These are phyloP conservation scores for Helminthosporium solani DNA, from an alignment of 2,329 filamentous ascomycete species.

Conservation along the genomic window DNA sequence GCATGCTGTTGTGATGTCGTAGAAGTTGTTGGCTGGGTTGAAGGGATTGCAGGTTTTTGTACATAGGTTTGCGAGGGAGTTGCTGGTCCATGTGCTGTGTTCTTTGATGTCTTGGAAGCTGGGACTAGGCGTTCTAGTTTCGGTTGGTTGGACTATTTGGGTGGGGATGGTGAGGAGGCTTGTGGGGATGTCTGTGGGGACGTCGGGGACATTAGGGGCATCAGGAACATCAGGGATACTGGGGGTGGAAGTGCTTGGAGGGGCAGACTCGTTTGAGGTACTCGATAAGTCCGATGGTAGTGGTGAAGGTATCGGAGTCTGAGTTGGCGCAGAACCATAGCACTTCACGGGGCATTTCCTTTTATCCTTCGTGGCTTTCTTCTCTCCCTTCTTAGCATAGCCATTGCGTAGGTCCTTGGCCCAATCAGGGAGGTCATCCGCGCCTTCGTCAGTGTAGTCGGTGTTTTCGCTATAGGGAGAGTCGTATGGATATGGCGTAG, in stretches of 20 bases:
- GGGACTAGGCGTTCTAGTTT: background rate
- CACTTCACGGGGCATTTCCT: constrained; percentile 11
- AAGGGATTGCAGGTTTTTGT: constrained; percentile 27
- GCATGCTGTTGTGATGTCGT: constrained; percentile 27
- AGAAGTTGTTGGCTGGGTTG: constrained; percentile 25
- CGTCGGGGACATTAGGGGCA: background rate
- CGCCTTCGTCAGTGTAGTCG: constrained; percentile 2
- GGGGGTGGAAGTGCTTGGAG: no score
- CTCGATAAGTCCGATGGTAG: background rate
- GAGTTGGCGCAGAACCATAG: background rate
- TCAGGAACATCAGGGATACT: no score
- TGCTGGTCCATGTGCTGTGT: constrained; percentile 18
- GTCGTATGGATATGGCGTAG: constrained; percentile 4
- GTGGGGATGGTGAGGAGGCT: background rate
- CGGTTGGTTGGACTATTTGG: background rate
- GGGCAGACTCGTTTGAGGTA: no score
- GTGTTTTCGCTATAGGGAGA: constrained; percentile 5
- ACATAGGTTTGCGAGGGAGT: constrained; percentile 20
- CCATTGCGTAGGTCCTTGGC: constrained; percentile 4
- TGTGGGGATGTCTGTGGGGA: background rate
- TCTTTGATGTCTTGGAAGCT: constrained; percentile 2
- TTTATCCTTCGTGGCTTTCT: constrained; percentile 12
- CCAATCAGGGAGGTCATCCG: constrained; percentile 16
- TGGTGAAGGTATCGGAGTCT: background rate
- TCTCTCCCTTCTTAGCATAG: constrained; percentile 6